Evolutionary conservation across 2,329 filamentous ascomycete genomes (phyloP).

Genomic region (Graphilbum ipis-grandicollis): DNA sequence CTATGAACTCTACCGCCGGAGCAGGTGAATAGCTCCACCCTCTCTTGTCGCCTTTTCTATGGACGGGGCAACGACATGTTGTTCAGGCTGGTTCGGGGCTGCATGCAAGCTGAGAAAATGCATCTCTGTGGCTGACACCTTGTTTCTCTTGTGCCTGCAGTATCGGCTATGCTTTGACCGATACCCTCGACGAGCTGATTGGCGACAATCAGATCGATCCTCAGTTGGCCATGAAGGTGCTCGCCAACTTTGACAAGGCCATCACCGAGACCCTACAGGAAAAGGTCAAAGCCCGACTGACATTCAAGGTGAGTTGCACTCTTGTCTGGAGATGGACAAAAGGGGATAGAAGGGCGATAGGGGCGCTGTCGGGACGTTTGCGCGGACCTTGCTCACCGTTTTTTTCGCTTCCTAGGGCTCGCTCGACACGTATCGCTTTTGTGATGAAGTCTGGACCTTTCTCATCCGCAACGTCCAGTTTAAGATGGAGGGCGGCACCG

Average conservation of each 20-base stretch:
- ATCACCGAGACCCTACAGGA: constrained; percentile 85
- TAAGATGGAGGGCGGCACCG: constrained; percentile 73
- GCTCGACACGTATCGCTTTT: constrained; percentile 96
- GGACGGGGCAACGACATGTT: too few species aligned
- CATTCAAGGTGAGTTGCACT: constrained; percentile 69
- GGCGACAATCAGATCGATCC: constrained; percentile 90
- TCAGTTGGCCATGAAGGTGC: constrained; percentile 95
- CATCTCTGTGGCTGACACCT: background rate
- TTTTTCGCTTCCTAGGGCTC: constrained; percentile 54
- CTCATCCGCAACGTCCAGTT: constrained; percentile 98
- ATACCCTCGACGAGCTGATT: constrained; percentile 94
- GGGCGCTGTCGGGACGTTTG: too few species aligned
- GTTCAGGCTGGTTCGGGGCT: too few species aligned
- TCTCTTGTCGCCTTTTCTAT: too few species aligned
- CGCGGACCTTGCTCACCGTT: background rate
- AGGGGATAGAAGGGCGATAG: too few species aligned
- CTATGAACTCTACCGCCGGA: constrained; percentile 96
- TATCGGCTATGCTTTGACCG: constrained; percentile 82
- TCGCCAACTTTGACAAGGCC: constrained; percentile 85
- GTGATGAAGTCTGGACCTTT: constrained; percentile 99
- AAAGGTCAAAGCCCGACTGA: constrained; percentile 77
- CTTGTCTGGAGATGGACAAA: too few species aligned
- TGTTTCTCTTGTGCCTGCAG: too few species aligned
- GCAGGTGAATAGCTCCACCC: constrained; percentile 57
- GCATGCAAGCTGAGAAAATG: too few species aligned